phyloP scores from a whole-genome alignment of 306 rosid genomes.

The Casuarina glauca region DNA sequence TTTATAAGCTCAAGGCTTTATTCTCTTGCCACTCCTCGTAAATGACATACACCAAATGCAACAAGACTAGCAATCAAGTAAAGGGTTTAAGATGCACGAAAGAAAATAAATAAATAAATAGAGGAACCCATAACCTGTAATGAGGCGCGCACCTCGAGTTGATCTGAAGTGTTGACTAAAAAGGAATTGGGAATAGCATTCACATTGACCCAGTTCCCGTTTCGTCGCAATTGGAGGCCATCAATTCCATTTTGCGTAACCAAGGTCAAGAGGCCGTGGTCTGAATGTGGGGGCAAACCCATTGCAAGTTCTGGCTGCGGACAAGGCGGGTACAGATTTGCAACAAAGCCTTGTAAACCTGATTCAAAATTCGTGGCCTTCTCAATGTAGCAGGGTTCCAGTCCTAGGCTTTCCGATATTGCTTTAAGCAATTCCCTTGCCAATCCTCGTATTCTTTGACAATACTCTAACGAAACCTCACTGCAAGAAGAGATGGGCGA shows the following conservation, averaged over 20 bases:
- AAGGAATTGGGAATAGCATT: constrained; percentile 20
- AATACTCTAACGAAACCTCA: constrained; percentile 10
- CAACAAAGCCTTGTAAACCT: constrained; percentile 17
- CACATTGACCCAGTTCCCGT: constrained; percentile 26
- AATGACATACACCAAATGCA: no score
- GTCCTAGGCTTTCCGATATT: constrained; percentile 28
- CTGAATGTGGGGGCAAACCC: constrained; percentile 29
- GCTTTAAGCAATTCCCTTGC: constrained; percentile 7
- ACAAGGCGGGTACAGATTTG: constrained; percentile 31
- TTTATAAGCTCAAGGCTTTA: no score
- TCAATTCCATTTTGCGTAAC: constrained; percentile 26
- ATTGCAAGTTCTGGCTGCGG: constrained; percentile 34
- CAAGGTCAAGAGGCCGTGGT: constrained; percentile 23
- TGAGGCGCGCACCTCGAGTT: constrained; percentile 23
- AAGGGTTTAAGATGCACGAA: no score
- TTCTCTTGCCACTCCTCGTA: no score
- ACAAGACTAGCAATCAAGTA: no score
- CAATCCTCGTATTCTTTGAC: constrained; percentile 9
- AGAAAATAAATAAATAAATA: no score
- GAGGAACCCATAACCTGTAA: not conserved
- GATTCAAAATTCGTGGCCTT: constrained; percentile 19
- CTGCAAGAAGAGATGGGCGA: not conserved
- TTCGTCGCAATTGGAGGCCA: constrained; percentile 30
- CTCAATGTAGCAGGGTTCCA: constrained; percentile 26
- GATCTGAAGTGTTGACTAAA: constrained; percentile 29